phyloP scores from a whole-genome alignment of 176 grass and related monocot species.

The Musa acuminata region DNA sequence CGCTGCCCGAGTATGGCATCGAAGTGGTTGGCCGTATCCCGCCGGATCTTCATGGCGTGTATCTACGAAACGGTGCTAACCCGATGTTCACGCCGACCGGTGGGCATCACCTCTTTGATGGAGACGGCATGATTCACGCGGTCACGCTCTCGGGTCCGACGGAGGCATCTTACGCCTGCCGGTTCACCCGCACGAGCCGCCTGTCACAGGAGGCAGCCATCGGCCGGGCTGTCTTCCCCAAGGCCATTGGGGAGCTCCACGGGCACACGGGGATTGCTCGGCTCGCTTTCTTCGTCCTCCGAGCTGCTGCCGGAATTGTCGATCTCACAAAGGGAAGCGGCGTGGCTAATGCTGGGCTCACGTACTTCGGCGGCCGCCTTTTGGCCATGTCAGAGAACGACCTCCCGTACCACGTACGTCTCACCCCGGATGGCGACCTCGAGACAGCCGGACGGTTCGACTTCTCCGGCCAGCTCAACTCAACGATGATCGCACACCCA shows the following conservation, averaged over 20 bases:
- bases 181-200: conserved; percentile 1
- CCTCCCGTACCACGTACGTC: not conserved
- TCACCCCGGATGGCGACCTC: conserved; percentile 2
- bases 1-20: not conserved
- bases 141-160: not conserved
- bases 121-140: conserved; percentile 5
- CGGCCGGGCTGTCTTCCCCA: conserved; percentile 1
- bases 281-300: not conserved
- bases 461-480: conserved; percentile 3
- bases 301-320: not conserved
- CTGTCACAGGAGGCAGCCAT: not conserved
- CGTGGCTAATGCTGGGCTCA: conserved; percentile 2
- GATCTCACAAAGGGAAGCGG: not conserved
- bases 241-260: conserved; percentile 2
- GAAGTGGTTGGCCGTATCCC: not conserved
- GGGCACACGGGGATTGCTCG: not conserved
- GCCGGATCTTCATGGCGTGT: not conserved
- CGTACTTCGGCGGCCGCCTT: conserved; percentile 1
- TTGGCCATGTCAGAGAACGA: conserved; percentile 1
- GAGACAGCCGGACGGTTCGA: not conserved
- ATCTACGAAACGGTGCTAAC: conserved; percentile 1
- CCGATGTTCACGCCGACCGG: conserved; percentile 7
- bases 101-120: conserved; percentile 1
- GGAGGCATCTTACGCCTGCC: not conserved
- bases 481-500: conserved; percentile 4